phyloP scores from a whole-genome alignment of 2,329 filamentous ascomycete species.

The Periconia sp. region DNA sequence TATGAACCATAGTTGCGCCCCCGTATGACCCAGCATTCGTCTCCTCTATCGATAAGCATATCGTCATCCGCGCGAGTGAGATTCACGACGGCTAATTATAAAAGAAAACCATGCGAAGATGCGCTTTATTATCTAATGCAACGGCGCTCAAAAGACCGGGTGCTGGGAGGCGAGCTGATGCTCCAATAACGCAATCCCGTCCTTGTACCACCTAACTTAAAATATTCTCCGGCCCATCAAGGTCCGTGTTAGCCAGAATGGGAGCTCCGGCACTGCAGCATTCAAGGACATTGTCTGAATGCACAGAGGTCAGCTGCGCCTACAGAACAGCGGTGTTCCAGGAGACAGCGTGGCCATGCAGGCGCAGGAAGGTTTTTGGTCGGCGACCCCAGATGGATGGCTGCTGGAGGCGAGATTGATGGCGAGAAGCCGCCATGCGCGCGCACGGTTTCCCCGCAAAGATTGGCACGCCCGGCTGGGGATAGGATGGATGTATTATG shows the following conservation, averaged over 20 bases:
- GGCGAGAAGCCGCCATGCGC: background rate
- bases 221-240: constrained; percentile 15
- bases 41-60: constrained; percentile 14
- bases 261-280: background rate
- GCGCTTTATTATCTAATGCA: background rate
- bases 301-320: constrained; percentile 1
- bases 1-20: constrained; percentile 14
- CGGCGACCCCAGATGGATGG: constrained; percentile 5
- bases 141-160: constrained; percentile 8
- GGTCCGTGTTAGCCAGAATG: constrained; percentile 10
- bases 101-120: background rate
- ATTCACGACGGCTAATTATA: background rate
- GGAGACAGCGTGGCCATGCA: background rate
- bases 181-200: constrained; percentile 15
- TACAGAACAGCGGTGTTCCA: background rate
- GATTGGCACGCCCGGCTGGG: constrained; percentile 1
- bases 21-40: constrained; percentile 10
- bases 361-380: background rate
- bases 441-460: constrained; percentile 22
- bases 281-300: background rate
- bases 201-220: constrained; percentile 14
- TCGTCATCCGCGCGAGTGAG: constrained; percentile 7
- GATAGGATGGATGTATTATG: constrained; percentile 13
- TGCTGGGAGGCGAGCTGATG: constrained; percentile 15
- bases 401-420: constrained; percentile 13